A percentile compares a stretch with the other conserved stretches of the same genome.
phyloP scores from a whole-genome alignment of 257 asterid species.

The Buddleja alternifolia region DNA sequence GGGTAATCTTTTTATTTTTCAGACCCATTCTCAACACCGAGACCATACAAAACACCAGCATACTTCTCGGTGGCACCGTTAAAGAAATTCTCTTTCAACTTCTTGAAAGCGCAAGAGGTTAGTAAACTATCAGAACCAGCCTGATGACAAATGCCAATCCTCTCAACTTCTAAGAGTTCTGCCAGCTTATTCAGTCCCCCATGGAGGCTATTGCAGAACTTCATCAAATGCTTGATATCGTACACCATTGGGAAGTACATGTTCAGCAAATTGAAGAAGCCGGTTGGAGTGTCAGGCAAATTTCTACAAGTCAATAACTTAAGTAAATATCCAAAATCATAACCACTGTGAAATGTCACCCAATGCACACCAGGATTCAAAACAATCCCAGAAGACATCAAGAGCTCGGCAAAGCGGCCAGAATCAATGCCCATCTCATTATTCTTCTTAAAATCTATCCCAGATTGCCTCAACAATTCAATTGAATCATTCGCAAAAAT shows the following conservation, averaged over 20 bases:
- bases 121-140: constrained; percentile 50
- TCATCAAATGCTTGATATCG: constrained; percentile 49
- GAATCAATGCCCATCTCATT: constrained; percentile 41
- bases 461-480: constrained; percentile 38
- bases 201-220: constrained; percentile 48
- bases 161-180: constrained; percentile 42
- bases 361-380: constrained; percentile 36
- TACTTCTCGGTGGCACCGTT: constrained; percentile 38
- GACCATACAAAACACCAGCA: constrained; percentile 44
- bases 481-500: constrained; percentile 45
- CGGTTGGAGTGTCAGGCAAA: constrained; percentile 33
- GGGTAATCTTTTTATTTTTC: constrained; percentile 26
- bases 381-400: constrained; percentile 49
- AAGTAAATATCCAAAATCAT: constrained; percentile 46
- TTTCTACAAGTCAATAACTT: constrained; percentile 40
- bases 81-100: constrained; percentile 42
- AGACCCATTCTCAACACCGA: constrained; percentile 43
- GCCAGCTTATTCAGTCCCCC: constrained; percentile 48
- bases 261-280: constrained; percentile 40
- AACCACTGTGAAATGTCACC: constrained; percentile 50
- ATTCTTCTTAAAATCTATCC: constrained; percentile 45
- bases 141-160: constrained; percentile 47
- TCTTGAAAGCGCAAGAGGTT: constrained; percentile 42
- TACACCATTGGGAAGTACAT: constrained; percentile 43
- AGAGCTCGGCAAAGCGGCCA: constrained; percentile 40